Evolutionary conservation across 2,329 filamentous ascomycete genomes (phyloP), one percentile per base, ranked within the genome.

Genomic region (Xylariaceae sp.): DNA sequence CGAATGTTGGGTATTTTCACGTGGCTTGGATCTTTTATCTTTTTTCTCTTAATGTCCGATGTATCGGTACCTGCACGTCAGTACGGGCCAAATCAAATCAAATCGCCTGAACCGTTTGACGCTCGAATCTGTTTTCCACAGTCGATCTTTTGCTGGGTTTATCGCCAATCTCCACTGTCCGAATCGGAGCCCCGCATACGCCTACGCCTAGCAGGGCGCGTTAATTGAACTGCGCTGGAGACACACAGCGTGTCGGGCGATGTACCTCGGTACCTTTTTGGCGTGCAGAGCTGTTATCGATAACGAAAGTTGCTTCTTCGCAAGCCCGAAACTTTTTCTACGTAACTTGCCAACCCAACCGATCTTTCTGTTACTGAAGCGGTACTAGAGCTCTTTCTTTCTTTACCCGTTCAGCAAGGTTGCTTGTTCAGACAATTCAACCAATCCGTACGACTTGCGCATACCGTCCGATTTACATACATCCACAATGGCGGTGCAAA

Each of bases 401-500:
- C 23, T 30, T 5, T 30, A 17, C 15, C 13, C 10, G 5, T 30
- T 34, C 18, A 30, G 3, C 37, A 42, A 42, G 8, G 37, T 42
- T 13, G 9, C 37, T 10, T 42, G 11, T 42, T 13, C 37, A 42
- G 9, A 42, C 37, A 13, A 42, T 42, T 42, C 9, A 30, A 30
- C 23, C 23, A 4, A 30, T 30, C 23, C 23, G 5, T 1, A 30
- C 23, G 3, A 30, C 23, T 30, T 30, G 23, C 23, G 23, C 23
- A 30, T 30, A 30, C 23, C 15, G n/a, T 52, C 42, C 42, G 6
- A 8, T 9, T 57, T 45, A 53, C 30, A 39, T 18, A 18, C 30
- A 59, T 48, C 42, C 60, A 70, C 66, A 56, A 87, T 87, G 84
- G 79, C 80, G 64, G 78, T 78, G 51, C 78, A 78, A 65, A 76